Evolutionary conservation across 495 filamentous ascomycete species (phyloP).

Genomic region (Penicillium pulvis): DNA sequence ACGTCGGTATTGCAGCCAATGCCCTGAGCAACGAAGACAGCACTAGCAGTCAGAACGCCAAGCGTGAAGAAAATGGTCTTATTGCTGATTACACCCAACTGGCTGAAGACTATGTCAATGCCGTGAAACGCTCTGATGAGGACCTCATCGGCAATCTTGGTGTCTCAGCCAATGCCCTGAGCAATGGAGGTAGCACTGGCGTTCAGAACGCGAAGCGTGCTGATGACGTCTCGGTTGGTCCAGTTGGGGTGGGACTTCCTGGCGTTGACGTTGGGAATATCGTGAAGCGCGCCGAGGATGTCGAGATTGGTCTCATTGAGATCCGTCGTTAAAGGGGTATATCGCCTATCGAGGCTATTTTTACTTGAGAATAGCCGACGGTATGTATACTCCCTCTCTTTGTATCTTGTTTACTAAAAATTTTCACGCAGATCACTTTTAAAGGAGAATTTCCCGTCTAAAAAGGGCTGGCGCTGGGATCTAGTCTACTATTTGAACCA

Average conservation of each 20-base stretch:
- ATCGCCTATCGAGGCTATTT: neutral
- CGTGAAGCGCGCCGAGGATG: neutral
- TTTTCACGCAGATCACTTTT: no score
- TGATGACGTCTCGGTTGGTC: neutral
- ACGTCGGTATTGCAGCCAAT: neutral
- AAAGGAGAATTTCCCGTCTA: no score
- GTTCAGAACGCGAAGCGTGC: conserved; percentile 6
- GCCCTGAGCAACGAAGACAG: neutral
- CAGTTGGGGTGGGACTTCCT: neutral
- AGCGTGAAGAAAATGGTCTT: neutral
- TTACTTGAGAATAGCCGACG: no score
- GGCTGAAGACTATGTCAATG: neutral
- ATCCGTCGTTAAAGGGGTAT: neutral
- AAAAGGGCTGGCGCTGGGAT: no score
- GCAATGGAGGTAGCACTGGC: neutral
- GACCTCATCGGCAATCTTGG: neutral
- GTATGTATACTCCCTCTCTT: neutral
- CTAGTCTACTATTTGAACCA: no score
- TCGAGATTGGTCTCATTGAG: neutral
- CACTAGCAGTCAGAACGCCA: neutral
- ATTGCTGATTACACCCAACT: neutral
- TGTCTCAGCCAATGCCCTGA: neutral
- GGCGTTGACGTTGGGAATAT: neutral
- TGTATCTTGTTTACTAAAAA: no score
- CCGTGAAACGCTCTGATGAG: neutral